Evolutionary conservation across 768 basidiomycete genomes (phyloP).

Genomic region (Lactarius evosmus): DNA sequence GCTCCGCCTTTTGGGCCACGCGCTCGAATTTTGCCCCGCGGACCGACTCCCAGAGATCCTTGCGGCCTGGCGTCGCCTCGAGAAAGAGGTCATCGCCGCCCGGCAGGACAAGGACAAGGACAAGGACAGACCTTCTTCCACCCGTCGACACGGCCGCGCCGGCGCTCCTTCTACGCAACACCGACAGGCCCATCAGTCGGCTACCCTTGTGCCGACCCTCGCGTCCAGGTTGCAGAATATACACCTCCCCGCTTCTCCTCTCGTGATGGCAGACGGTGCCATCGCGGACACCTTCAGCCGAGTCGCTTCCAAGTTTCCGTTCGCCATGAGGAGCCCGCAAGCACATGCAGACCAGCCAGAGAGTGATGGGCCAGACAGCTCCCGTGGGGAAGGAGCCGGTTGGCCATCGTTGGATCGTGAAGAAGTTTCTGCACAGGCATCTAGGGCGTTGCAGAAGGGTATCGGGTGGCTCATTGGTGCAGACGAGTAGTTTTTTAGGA

Average conservation of each 20-base stretch:
- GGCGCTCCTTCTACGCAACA: conserved; percentile 19
- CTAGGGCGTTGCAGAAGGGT: conserved; percentile 78
- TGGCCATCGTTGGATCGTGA: conserved; percentile 44
- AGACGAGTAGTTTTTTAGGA: conserved; percentile 45
- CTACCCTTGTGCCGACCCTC: conserved; percentile 40
- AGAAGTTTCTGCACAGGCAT: conserved; percentile 72
- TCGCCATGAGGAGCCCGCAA: conserved; percentile 17
- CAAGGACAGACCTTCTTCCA: background rate
- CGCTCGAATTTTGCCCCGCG: conserved; percentile 81
- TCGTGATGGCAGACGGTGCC: conserved; percentile 72
- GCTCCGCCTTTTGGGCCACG: conserved; percentile 69
- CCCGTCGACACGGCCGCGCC: conserved; percentile 31
- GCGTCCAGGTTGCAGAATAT: conserved; percentile 61
- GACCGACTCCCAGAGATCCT: conserved; percentile 80
- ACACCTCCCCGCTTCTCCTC: conserved; percentile 64
- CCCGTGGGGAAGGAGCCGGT: conserved; percentile 37
- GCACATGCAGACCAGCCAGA: conserved; percentile 62
- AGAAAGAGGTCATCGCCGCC: conserved; percentile 56
- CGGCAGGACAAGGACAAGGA: conserved; percentile 46
- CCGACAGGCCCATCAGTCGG: conserved; percentile 8
- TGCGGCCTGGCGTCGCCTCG: conserved; percentile 68
- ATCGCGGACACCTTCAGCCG: conserved; percentile 77
- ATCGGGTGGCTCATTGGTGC: conserved; percentile 96
- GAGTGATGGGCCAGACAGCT: conserved; percentile 38
- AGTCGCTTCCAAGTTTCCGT: conserved; percentile 35